Evolutionary conservation across 2,329 filamentous ascomycete species (phyloP), one percentile per base, ranked within the genome.

Genomic region (Fusarium sp.): DNA sequence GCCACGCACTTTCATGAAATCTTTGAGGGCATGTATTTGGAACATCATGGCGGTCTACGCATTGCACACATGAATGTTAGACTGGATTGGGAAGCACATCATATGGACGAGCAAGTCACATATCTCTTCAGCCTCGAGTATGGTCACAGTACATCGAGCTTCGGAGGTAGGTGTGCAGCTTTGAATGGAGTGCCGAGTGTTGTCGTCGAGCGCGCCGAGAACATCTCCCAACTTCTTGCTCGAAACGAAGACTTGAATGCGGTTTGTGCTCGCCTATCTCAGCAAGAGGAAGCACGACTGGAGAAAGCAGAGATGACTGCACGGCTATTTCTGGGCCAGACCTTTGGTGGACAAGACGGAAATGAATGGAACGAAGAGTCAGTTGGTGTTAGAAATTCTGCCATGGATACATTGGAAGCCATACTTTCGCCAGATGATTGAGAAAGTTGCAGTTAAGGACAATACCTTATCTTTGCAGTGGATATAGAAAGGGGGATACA

Each of bases 81-180:
- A 23, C 77, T 92, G 11, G 84, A 93, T 64, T 75, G 79, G 22
- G 75, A 84, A 3, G 83, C 85, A 4, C 75, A 79, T 1, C 77
- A 82, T 7, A 72, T 80, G 4, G 85, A 90, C 25, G 84, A 92
- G 2, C 88, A 92, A 68, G 84, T 94, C 30, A 89, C 86, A 0
- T 93, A 92, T 72, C 84, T 97, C 1, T 97, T 95, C 77, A 90
- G 88, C 27, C 79, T 91, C n/a, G 74, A 79, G 6, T 71, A 82
- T 3, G 94, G 94, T 1, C 85, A 90, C 56, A 95, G 90, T 71
- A 88, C 83, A 9, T 91, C 92, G 15, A 97, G 94, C 75, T 96
- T 97, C 73, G 96, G 96, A 1, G 92, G 90, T 27, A 86, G 87
- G 78, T 98, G 96, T 75, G 96, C 96, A 27, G 89, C 89, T 5